Percentiles rank a stretch among this genome's conserved stretches.
Conservation (phyloP, 768 basidiomycete species). For the Leucosporidium creatinivorum region DNA sequence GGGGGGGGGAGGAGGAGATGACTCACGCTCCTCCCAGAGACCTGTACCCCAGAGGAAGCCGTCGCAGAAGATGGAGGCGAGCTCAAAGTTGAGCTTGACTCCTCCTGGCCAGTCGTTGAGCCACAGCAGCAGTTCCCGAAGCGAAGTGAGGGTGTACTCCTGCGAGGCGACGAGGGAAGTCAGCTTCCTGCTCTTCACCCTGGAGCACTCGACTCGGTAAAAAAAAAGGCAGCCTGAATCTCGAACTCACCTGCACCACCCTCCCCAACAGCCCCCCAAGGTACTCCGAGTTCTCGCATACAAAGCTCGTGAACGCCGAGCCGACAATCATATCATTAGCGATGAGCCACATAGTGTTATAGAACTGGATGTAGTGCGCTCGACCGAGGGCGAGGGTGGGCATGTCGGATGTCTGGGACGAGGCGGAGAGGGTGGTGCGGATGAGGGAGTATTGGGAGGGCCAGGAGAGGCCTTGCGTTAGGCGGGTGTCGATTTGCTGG, state of each 20-base stretch:
- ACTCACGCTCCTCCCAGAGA: constrained; percentile 63
- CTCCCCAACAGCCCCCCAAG: constrained; percentile 46
- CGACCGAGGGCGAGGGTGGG: background rate
- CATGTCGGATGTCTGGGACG: background rate
- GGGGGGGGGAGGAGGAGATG: background rate
- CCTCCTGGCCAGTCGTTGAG: constrained; percentile 94
- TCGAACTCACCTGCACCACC: constrained; percentile 46
- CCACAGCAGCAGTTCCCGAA: constrained; percentile 62
- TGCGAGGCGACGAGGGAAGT: constrained; percentile 17
- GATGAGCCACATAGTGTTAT: constrained; percentile 84
- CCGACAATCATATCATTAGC: constrained; percentile 87
- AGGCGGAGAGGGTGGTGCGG: background rate
- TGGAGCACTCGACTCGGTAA: too few relatives aligned
- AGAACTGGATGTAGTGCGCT: constrained; percentile 49
- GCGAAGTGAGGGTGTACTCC: constrained; percentile 47
- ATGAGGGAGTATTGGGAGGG: constrained; percentile 3
- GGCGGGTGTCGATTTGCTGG: constrained; percentile 7
- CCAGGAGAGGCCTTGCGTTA: constrained; percentile 1
- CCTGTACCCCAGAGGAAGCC: constrained; percentile 59
- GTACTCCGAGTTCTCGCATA: constrained; percentile 57
- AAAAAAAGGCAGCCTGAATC: too few relatives aligned
- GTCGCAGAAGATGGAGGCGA: constrained; percentile 76
- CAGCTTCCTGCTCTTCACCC: too few relatives aligned
- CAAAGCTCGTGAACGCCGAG: constrained; percentile 58
- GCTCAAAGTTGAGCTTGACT: constrained; percentile 87